phyloP scores from a whole-genome alignment of 352 stramenopile species.

The Achlya hypogyna region DNA sequence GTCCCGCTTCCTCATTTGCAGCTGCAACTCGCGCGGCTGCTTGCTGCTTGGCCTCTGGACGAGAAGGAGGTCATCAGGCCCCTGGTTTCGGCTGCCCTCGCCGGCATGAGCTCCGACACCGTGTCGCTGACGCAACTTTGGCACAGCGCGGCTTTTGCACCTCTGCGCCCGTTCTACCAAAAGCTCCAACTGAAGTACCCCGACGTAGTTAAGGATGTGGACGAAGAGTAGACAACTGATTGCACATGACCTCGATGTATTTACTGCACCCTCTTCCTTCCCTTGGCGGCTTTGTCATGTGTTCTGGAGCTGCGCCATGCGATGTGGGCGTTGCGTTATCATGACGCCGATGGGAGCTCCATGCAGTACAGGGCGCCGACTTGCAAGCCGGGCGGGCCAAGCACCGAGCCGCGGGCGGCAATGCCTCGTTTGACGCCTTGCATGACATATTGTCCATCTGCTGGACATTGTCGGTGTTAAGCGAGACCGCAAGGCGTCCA shows the following conservation, averaged over 20 bases:
- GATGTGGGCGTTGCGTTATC: too few species aligned
- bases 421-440: too few species aligned
- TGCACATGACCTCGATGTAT: too few species aligned
- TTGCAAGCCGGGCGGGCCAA: too few species aligned
- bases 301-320: too few species aligned
- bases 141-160: not conserved
- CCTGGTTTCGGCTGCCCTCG: not conserved
- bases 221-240: not conserved
- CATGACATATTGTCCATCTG: too few species aligned
- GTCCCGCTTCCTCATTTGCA: not conserved
- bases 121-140: not conserved
- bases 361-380: too few species aligned
- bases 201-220: not conserved
- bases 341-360: too few species aligned
- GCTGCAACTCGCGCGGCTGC: not conserved
- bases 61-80: not conserved
- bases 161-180: not conserved
- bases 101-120: not conserved
- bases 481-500: not conserved
- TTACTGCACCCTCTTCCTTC: too few species aligned
- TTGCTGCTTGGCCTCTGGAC: not conserved
- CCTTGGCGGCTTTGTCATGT: too few species aligned
- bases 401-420: too few species aligned
- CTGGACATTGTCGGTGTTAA: too few species aligned
- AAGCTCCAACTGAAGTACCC: not conserved